These are phyloP conservation scores for Boletales sp. DNA, from an alignment of 768 basidiomycete species.

Conservation along the genomic window DNA sequence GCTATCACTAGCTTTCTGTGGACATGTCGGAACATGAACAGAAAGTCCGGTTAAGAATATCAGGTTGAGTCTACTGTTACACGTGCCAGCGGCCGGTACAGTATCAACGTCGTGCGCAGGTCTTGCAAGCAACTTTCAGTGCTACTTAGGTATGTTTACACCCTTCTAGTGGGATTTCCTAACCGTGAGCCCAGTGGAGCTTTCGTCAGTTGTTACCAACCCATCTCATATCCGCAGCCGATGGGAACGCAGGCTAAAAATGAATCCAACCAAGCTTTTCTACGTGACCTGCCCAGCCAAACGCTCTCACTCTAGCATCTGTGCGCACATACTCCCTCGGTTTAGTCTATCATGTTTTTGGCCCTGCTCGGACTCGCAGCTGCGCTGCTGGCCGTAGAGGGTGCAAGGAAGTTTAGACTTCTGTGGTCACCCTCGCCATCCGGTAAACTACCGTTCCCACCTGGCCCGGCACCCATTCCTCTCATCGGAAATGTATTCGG, in stretches of 20 bases:
- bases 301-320: neutral
- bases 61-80: neutral
- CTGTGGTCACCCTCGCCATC: neutral
- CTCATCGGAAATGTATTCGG: slow-evolving; percentile 15
- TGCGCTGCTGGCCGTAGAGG: neutral
- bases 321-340: neutral
- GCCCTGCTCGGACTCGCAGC: slow-evolving; percentile 1
- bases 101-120: neutral
- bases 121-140: too few species aligned
- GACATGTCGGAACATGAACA: slow-evolving; percentile 14
- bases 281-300: too few species aligned
- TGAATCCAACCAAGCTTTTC: neutral
- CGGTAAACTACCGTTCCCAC: slow-evolving; percentile 7
- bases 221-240: neutral
- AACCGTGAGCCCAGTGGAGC: too few species aligned
- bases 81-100: slow-evolving; percentile 1
- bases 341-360: neutral
- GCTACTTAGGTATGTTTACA: too few species aligned
- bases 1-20: slow-evolving; percentile 1
- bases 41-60: neutral
- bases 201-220: too few species aligned
- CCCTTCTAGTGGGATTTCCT: too few species aligned
- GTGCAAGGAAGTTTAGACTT: neutral
- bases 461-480: slow-evolving; percentile 14
- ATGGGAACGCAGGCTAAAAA: neutral